These are phyloP conservation scores for Abortiporus biennis DNA, from an alignment of 1,284 basidiomycete genomes.

Conservation along the genomic window DNA sequence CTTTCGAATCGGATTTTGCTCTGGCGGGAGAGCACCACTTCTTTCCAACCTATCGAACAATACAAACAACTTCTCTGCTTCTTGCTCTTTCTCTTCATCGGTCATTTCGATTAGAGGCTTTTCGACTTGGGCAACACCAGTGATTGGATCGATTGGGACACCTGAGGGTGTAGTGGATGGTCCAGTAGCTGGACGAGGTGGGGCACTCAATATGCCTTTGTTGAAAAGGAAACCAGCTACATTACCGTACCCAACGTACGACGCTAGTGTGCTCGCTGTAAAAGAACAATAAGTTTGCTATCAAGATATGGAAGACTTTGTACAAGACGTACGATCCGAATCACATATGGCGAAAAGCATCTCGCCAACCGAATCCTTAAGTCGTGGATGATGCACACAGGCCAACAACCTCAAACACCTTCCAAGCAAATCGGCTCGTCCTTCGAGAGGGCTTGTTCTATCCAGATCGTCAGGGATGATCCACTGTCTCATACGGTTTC, in stretches of 20 bases:
- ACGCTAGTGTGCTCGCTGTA: conserved; percentile 60
- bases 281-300: not conserved
- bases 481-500: conserved; percentile 51
- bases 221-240: conserved; percentile 89
- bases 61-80: conserved; percentile 86
- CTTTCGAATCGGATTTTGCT: conserved; percentile 69
- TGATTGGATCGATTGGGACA: conserved; percentile 74
- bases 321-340: conserved; percentile 56
- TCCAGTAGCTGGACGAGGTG: conserved; percentile 28
- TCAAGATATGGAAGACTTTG: not conserved
- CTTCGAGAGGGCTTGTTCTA: conserved; percentile 68
- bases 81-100: conserved; percentile 86
- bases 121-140: conserved; percentile 50
- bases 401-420: conserved; percentile 73
- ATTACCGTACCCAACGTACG: conserved; percentile 86
- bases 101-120: conserved; percentile 59
- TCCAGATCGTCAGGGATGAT: conserved; percentile 77
- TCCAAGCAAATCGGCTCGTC: conserved; percentile 68
- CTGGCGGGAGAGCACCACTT: conserved; percentile 56
- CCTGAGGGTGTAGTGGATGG: conserved; percentile 36
- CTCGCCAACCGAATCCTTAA: conserved; percentile 80
- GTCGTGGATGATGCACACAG: conserved; percentile 62
- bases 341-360: conserved; percentile 79
- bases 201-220: conserved; percentile 73
- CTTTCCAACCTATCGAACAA: conserved; percentile 85